Evolutionary conservation across 345 rosid genomes (phyloP), one percentile per base, ranked within the genome.

Genomic region (Citrus hindsii): DNA sequence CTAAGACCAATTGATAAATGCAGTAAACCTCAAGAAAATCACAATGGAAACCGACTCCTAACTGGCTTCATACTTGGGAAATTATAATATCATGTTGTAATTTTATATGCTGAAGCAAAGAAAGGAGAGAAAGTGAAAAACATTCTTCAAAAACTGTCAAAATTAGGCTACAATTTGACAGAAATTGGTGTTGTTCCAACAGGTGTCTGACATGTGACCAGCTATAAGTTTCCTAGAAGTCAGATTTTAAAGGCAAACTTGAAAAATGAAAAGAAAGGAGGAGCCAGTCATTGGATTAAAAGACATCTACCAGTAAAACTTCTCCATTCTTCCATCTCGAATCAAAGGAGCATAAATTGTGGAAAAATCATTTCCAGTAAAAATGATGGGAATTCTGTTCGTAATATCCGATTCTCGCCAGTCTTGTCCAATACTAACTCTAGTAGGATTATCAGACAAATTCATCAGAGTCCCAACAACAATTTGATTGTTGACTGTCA

Each of bases 271-370:
- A 80, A 61, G 38, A 63, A 80, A 61, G 38, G 21, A 56, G 25
- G n/a, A 65, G 69, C 3, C 5, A 30, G 35, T 24, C 51, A n/a
- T 58, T 62, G 37, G 46, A 61, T 73, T 33, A 67, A 63, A 61
- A 21, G 70, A 73, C 56, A 71, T 18, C 12, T 89, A 95, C 98
- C 99, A 95, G 87, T 88, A 93, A 66, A 95, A 95, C 84, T 93
- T 95, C 37, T 95, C 98, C 98, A 93, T 93, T 86, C 99, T 91
- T 78, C 99, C 99, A 85, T 95, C 99, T 78, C 98, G 97, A 82
- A 95, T 93, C 87, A 95, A 82, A 85, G 99, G 99, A 69, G 99
- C 96, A 83, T 93, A 95, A 61, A 95, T 84, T 30, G 73, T 93
- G 69, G 98, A 91, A 80, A 95, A 90, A 84, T 95, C 98, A 76